phyloP scores from a whole-genome alignment of 164 flowering plant species.

The Vitis vinifera region ASM3070453v1 NC_081816.1:7534501-7535000 shows the following conservation, averaged over 20 bases:
- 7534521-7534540: slow-evolving; percentile 15
- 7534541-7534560: neutral
- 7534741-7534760: too few relatives aligned
- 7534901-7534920: neutral
- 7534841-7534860: slow-evolving; percentile 4
- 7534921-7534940: slow-evolving; percentile 2
- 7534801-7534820: slow-evolving; percentile 3
- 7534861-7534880: slow-evolving; percentile 14
- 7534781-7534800: slow-evolving; percentile 1
- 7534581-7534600: neutral
- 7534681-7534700: too few relatives aligned
- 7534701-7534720: neutral
- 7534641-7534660: neutral
- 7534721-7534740: neutral
- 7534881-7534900: slow-evolving; percentile 11
- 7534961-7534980: neutral
- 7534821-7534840: neutral
- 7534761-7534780: neutral
- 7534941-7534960: neutral
- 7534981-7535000: slow-evolving; percentile 1
- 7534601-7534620: neutral
- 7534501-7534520: slow-evolving; percentile 12
- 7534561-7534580: slow-evolving; percentile 5
- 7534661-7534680: too few relatives aligned
- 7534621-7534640: neutral